Evolutionary conservation across 352 stramenopile genomes (phyloP), one percentile per base, ranked within the genome.

Genomic region (Halophytophthora batemanensis): DNA sequence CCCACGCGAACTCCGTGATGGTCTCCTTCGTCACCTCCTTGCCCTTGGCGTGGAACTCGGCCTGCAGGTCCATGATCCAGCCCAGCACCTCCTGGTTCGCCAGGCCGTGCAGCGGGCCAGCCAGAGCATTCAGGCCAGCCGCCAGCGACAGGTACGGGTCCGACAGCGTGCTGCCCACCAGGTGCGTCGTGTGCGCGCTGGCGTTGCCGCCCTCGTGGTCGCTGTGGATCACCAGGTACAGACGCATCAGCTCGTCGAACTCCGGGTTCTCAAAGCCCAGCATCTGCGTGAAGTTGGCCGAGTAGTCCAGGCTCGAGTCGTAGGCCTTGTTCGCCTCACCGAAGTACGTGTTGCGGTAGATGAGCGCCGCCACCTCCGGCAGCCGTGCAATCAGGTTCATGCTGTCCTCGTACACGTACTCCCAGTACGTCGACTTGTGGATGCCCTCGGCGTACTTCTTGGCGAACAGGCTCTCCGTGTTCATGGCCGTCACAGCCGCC

Each of bases 151-250:
- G 85, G 82, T 99, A 99, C 35, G 97, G 95, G 82, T 99, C 97
- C 49, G 88, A 93, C 7, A 99, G 76, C 37, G 97, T 99, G 33
- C 82, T 97, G 64, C 97, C 97, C 4, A 99, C 96, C 41, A 99
- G 75, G 81, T 99, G 97, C 54, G 97, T 99, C 43, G 96, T 96
- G 84, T 99, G 97, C 4, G 97, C 96, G 37, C 87, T 98, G 47
- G 97, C 97, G 76, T 99, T 99, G 59, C 96, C 97, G 61, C 96
- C 97, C 69, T 99, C 97, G 82, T 99, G 97, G 84, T 99, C 96
- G 50, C 93, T 98, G 87, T 99, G 96, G 71, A 99, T 99, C 65
- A 98, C 97, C 35, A 99, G 79, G 81, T 99, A 99, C 45, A 99
- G 82, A 60, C 97, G 90, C 97, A 99, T 99, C 39, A 99, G 82